Base-by-base conservation (phyloP, 176 grass and related monocot genomes). In the Carex cristatella region DNA sequence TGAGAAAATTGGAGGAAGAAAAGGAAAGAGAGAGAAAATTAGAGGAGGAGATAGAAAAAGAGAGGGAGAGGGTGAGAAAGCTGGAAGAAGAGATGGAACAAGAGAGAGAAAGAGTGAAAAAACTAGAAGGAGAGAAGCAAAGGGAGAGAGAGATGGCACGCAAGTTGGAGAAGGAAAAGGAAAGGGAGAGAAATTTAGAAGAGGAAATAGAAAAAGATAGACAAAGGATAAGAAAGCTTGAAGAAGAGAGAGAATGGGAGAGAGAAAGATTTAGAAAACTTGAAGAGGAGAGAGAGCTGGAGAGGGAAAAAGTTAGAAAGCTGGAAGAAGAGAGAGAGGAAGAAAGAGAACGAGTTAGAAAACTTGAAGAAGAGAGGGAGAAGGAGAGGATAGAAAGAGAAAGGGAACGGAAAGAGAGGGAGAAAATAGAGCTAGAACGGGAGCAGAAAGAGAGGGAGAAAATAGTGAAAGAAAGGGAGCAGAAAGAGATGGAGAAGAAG, bases 31-130 rank as follows among this genome's bases (percentile, higher is more conserved):
- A 64, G 30, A 85, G 86, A 86, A 74, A 88, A 69, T 77, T 89
- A 56, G 86, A 87, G 64, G 90, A 96, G 83, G 91, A 93, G 70
- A 91, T 86, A 84, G 88, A 91, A 74, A 68, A 88, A 49, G 70
- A 48, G 10, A 68, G 83, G 86, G 79, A 88, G 55, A 85, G 86
- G 62, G 87, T 89, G 71, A 84, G 90, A 86, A 89, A 89, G 81
- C 85, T 87, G 66, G 89, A 96, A 82, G 66, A 86, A 55, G 67
- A 74, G 49, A 85, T 81, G 83, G 75, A 91, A 76, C 79, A 85
- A 65, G 89, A 91, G 67, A 90, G 91, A 85, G 87, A 91, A 78
- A 91, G 88, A 68, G 89, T 89, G 60, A 76, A 86, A 48, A 63
- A 73, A 65, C 53, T 49, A 84, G 46, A 83, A 79, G 74, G 79